Evolutionary conservation across 2,329 filamentous ascomycete species (phyloP).

Genomic region (Cladosporium velox): DNA sequence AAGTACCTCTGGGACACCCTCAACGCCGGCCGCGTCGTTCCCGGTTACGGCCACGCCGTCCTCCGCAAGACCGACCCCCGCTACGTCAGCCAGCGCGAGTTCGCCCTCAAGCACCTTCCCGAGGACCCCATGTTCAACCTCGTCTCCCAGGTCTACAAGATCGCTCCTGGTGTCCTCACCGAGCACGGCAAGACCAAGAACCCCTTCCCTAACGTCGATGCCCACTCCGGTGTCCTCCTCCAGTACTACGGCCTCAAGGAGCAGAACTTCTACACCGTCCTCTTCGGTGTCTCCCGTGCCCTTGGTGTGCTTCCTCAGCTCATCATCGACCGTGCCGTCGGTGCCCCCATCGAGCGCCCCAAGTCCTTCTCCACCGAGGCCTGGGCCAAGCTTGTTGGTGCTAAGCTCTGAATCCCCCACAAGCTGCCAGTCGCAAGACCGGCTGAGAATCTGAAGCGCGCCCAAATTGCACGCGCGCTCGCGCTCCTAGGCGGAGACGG

Average conservation of each 20-base stretch:
- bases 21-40: constrained; percentile 92
- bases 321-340: constrained; percentile 98
- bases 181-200: constrained; percentile 99
- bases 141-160: constrained; percentile 99
- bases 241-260: constrained; percentile 99
- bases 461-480: constrained; percentile 26
- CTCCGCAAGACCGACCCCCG: constrained; percentile 99
- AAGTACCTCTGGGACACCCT: constrained; percentile 99
- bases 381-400: constrained; percentile 88
- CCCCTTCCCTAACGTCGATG: constrained; percentile 98
- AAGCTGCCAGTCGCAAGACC: constrained; percentile 8
- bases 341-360: constrained; percentile 95
- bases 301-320: constrained; percentile 98
- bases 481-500: constrained; percentile 32
- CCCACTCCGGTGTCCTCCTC: constrained; percentile 97
- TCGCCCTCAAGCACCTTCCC: constrained; percentile 89
- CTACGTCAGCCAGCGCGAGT: constrained; percentile 97
- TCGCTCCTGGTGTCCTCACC: constrained; percentile 93
- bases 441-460: constrained; percentile 6
- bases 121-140: constrained; percentile 99
- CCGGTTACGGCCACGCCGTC: constrained; percentile 97
- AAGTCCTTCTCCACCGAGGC: constrained; percentile 99
- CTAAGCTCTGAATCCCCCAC: constrained; percentile 71
- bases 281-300: constrained; percentile 97
- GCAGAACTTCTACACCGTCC: constrained; percentile 99